Base-by-base conservation (phyloP, 75 land plant genomes). In the Larix kaempferi region DNA sequence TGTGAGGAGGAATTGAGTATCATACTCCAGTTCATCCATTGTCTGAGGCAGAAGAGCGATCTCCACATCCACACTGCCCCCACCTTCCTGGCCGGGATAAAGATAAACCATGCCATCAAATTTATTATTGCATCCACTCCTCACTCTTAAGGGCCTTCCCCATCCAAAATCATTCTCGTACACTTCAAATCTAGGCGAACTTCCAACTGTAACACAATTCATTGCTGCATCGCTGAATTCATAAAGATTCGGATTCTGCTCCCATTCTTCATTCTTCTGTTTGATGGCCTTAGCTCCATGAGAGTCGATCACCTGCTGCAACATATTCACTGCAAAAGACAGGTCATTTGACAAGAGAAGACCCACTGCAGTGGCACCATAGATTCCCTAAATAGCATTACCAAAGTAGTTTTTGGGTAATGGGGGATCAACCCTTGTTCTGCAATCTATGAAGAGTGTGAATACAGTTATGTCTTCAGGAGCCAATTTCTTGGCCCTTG, bases 111-210 rank as follows among this genome's bases (percentile, higher is more conserved):
- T 91, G 49, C 93, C 93, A 57, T 91, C 92, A 55, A 90, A 90
- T 77, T 87, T 78, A 71, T 90, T 90, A 67, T 88, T 90, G 15
- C 14, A 26, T 16, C 93, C 93, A 57, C 82, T 86, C 82, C 92
- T 61, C 56, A 92, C 94, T 19, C 83, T 77, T 78, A 84, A 81
- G 73, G 94, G 90, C 37, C 37, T 25, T 8, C 94, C 94, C 76
- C 74, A 92, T 56, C 94, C 94, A 76, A 89, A 92, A 75, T 92
- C 90, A 29, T 84, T 82, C 17, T 86, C 88, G 78, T 90, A 92
- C 1, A 89, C 94, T 84, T 81, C 78, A 73, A 92, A 92, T 80
- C 88, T 82, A 72, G 92, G 94, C 56, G 94, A 92, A 80, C 94
- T 92, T 22, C 92, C 90, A 16, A 88, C 89, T 12, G 86, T 90